A percentile compares a stretch with the other conserved stretches of the same genome.
Evolutionary conservation across 306 rosid genomes (phyloP).

Genomic region (Rosa rugosa): DNA sequence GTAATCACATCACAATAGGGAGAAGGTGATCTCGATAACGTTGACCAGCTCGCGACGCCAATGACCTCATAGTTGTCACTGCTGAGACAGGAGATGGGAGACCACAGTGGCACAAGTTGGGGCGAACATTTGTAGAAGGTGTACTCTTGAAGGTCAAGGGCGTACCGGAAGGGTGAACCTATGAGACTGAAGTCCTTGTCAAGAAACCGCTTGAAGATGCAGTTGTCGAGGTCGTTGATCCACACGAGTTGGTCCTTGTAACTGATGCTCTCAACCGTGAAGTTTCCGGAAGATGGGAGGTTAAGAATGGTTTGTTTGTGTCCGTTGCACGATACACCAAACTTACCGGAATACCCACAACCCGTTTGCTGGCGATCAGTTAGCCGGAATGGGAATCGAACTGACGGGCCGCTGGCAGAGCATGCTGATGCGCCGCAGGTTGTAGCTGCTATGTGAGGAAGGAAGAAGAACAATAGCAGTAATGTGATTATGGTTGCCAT

Average conservation of each 20-base stretch:
- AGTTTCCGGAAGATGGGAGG: conserved; percentile 9
- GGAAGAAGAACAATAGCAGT: conserved; percentile 10
- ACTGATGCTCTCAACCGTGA: neutral
- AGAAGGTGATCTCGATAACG: neutral
- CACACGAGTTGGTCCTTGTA: neutral
- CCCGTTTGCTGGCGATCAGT: neutral
- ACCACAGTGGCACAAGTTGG: neutral
- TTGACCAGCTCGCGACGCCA: neutral
- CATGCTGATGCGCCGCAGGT: neutral
- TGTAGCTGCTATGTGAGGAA: neutral
- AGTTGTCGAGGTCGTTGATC: conserved; percentile 17
- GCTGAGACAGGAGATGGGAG: neutral
- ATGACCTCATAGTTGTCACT: neutral
- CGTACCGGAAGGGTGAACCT: neutral
- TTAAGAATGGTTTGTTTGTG: neutral
- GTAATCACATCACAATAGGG: conserved; percentile 32
- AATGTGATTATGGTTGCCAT: neutral
- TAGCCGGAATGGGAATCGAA: conserved; percentile 36
- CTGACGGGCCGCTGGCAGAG: neutral
- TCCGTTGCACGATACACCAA: conserved; percentile 23
- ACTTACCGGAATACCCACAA: conserved; percentile 8
- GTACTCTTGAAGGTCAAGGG: neutral
- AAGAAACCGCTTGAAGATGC: conserved; percentile 12
- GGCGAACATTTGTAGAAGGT: conserved; percentile 44
- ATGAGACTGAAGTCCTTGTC: neutral